phyloP scores from a whole-genome alignment of 768 basidiomycete species.

The Tephrocybe sp. region DNA sequence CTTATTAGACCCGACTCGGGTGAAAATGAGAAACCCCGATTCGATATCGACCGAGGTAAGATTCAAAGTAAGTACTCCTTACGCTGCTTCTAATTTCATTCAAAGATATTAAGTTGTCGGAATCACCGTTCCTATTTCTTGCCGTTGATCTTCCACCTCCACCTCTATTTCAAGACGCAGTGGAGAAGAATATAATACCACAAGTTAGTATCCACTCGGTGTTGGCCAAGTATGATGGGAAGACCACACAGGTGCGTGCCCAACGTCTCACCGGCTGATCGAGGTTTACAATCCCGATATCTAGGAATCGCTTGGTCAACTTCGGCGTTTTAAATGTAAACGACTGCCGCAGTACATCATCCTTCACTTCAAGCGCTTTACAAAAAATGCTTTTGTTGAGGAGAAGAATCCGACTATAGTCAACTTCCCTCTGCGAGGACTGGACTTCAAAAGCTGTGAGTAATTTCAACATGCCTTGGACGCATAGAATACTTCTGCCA shows the following conservation, averaged over 20 bases:
- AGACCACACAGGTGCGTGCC: slow-evolving; percentile 72
- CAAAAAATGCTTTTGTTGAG: slow-evolving; percentile 94
- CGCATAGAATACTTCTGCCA: slow-evolving; percentile 23
- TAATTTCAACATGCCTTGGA: slow-evolving; percentile 21
- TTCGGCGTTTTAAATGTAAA: slow-evolving; percentile 90
- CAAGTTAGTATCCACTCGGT: slow-evolving; percentile 92
- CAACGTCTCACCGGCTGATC: slow-evolving; percentile 1
- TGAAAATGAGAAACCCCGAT: slow-evolving; percentile 79
- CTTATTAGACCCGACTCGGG: slow-evolving; percentile 78
- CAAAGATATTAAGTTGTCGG: slow-evolving; percentile 79
- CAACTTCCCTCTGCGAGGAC: slow-evolving; percentile 91
- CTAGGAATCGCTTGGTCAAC: slow-evolving; percentile 81
- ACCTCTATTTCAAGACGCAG: slow-evolving; percentile 94
- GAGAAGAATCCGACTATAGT: slow-evolving; percentile 99
- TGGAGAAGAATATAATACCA: slow-evolving; percentile 98
- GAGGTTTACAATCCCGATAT: background rate
- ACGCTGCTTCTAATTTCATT: background rate
- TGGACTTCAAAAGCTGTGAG: slow-evolving; percentile 93
- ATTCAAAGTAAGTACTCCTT: slow-evolving; percentile 10
- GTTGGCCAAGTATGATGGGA: slow-evolving; percentile 92
- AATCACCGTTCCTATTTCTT: slow-evolving; percentile 93
- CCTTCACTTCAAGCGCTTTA: slow-evolving; percentile 94
- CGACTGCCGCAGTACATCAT: slow-evolving; percentile 90
- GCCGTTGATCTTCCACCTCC: slow-evolving; percentile 96
- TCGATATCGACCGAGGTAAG: slow-evolving; percentile 93